phyloP scores from a whole-genome alignment of 1,284 basidiomycete species.

The Mycena sp. region DNA sequence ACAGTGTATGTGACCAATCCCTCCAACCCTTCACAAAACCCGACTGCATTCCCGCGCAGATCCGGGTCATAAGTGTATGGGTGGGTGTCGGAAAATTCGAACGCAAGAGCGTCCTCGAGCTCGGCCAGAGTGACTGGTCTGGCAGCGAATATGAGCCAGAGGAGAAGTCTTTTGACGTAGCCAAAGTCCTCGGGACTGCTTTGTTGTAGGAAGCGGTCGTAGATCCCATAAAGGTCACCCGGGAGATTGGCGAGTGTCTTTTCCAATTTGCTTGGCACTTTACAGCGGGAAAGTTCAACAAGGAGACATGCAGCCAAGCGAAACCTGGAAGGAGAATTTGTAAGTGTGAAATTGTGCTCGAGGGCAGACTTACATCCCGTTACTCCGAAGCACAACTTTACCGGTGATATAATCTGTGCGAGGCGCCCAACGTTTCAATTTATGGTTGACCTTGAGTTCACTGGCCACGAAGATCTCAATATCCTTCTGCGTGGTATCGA shows the following conservation, averaged over 20 bases:
- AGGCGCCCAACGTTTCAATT: background rate
- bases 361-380: slow-evolving; percentile 5
- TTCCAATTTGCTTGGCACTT: background rate
- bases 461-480: background rate
- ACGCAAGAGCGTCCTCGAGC: background rate
- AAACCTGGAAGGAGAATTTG: background rate
- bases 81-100: background rate
- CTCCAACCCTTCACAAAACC: background rate
- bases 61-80: background rate
- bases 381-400: background rate
- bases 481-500: background rate
- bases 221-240: background rate
- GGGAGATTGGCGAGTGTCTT: background rate
- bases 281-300: background rate
- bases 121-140: background rate
- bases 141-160: background rate
- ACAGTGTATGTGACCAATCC: background rate
- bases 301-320: background rate
- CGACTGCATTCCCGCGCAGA: background rate
- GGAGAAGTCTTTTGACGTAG: background rate
- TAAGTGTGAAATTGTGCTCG: background rate
- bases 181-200: background rate
- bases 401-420: background rate
- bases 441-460: background rate
- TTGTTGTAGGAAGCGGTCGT: background rate